A percentile compares a stretch with the other conserved stretches of the same genome.
These are phyloP conservation scores for Spinacia oleracea DNA, from an alignment of 179 eudicot species.

Conservation along the genomic window DNA sequence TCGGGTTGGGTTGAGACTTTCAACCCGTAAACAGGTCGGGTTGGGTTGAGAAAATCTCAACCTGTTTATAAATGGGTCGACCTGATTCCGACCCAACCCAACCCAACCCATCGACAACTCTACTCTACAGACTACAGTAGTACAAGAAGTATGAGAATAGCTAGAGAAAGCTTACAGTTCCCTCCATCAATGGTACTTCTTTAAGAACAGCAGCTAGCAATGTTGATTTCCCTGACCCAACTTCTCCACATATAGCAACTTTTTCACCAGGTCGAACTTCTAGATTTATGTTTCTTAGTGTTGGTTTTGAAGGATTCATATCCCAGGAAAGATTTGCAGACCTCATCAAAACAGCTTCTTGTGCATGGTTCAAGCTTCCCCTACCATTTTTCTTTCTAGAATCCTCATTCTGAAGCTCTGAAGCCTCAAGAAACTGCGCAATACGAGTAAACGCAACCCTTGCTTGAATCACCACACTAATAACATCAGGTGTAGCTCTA, in stretches of 20 bases:
- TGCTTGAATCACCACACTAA: conserved; percentile 69
- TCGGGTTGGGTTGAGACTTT: no score
- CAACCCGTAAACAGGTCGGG: no score
- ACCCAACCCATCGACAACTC: no score
- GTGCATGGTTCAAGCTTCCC: conserved; percentile 14
- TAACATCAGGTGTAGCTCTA: conserved; percentile 69
- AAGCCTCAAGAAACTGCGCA: conserved; percentile 65
- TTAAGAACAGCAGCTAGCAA: conserved; percentile 76
- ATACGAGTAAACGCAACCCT: conserved; percentile 65
- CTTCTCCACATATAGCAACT: conserved; percentile 83
- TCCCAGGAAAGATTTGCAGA: conserved; percentile 74
- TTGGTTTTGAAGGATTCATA: conserved; percentile 39
- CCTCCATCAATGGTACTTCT: conserved; percentile 65
- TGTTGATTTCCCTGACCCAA: conserved; percentile 86
- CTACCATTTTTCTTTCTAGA: conserved; percentile 34
- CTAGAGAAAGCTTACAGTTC: conserved; percentile 57
- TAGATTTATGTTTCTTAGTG: conserved; percentile 51
- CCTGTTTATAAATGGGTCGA: no score
- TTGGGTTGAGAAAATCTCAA: no score
- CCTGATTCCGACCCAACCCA: no score
- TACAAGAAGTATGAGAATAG: background rate
- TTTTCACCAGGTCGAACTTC: conserved; percentile 59
- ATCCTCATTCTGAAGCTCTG: conserved; percentile 54
- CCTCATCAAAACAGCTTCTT: conserved; percentile 31
- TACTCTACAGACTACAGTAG: no score